These are phyloP conservation scores for Echites panduratus DNA, from an alignment of 257 asterid species.

Conservation along the genomic window DNA sequence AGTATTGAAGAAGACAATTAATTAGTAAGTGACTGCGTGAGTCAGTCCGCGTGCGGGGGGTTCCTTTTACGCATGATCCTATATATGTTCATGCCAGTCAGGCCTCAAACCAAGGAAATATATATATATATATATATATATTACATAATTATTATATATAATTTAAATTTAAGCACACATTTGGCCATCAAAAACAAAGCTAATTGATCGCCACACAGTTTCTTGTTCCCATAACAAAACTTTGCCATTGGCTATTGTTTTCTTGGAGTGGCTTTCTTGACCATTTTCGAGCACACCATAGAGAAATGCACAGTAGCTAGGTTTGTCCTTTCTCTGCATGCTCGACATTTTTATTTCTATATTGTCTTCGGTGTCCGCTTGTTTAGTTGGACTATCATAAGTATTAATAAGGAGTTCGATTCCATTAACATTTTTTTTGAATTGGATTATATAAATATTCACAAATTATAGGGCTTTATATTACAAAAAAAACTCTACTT, in stretches of 20 bases:
- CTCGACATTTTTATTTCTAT: constrained; percentile 10
- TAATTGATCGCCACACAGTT: constrained; percentile 1
- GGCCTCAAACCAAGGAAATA: constrained; percentile 5
- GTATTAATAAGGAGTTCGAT: no score
- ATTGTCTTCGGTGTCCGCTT: background rate
- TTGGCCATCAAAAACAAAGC: constrained; percentile 8
- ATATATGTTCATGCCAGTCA: constrained; percentile 22
- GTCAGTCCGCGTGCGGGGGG: constrained; percentile 51
- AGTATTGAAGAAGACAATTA: constrained; percentile 13
- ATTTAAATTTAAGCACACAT: background rate
- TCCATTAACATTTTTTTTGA: no score
- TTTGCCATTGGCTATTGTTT: constrained; percentile 7
- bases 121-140: no score
- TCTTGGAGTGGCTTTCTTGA: constrained; percentile 12
- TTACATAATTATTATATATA: no score
- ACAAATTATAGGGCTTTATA: no score
- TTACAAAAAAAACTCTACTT: no score
- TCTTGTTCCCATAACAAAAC: constrained; percentile 17
- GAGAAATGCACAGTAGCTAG: background rate
- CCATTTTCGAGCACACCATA: constrained; percentile 25
- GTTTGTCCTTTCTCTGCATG: constrained; percentile 23
- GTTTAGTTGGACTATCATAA: background rate
- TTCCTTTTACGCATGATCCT: constrained; percentile 54
- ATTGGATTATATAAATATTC: no score
- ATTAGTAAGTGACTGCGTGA: constrained; percentile 13